phyloP scores from a whole-genome alignment of 495 filamentous ascomycete genomes.

The Evernia prunastri region DNA sequence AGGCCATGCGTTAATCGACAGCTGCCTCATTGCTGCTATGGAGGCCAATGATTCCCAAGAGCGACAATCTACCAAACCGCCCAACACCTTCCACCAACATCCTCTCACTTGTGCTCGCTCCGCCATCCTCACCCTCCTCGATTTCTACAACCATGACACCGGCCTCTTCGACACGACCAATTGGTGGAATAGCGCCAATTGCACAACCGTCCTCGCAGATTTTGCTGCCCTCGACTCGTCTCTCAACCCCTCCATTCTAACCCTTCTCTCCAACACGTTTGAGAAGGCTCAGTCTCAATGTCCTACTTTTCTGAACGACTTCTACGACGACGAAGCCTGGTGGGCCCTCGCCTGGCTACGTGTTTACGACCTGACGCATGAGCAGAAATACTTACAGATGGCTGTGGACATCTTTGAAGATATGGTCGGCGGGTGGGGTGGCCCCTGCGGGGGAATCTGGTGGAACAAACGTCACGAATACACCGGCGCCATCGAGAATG shows the following conservation, averaged over 20 bases:
- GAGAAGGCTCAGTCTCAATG: slow-evolving; percentile 31
- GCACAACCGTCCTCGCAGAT: slow-evolving; percentile 56
- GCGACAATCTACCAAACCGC: not conserved
- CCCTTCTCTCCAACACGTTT: slow-evolving; percentile 33
- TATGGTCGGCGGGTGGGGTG: slow-evolving; percentile 50
- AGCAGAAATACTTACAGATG: slow-evolving; percentile 46
- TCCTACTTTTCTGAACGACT: slow-evolving; percentile 53
- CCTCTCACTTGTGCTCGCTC: not conserved
- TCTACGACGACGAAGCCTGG: slow-evolving; percentile 67
- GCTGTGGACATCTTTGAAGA: slow-evolving; percentile 55
- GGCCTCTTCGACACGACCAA: slow-evolving; percentile 60
- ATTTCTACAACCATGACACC: slow-evolving; percentile 46
- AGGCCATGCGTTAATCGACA: too few relatives aligned
- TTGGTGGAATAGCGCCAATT: slow-evolving; percentile 76
- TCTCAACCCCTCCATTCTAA: slow-evolving; percentile 6
- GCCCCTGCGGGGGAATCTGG: slow-evolving; percentile 58
- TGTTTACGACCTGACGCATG: slow-evolving; percentile 54
- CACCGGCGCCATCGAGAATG: slow-evolving; percentile 68
- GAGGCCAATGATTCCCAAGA: not conserved
- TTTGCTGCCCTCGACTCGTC: slow-evolving; percentile 43
- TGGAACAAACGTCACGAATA: slow-evolving; percentile 57
- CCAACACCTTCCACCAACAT: not conserved
- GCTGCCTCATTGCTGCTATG: not conserved
- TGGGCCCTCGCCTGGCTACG: slow-evolving; percentile 63
- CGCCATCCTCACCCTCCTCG: not conserved